These are phyloP conservation scores for Micractinium conductrix DNA, from an alignment of 139 green algal species.

Conservation along the genomic window DNA sequence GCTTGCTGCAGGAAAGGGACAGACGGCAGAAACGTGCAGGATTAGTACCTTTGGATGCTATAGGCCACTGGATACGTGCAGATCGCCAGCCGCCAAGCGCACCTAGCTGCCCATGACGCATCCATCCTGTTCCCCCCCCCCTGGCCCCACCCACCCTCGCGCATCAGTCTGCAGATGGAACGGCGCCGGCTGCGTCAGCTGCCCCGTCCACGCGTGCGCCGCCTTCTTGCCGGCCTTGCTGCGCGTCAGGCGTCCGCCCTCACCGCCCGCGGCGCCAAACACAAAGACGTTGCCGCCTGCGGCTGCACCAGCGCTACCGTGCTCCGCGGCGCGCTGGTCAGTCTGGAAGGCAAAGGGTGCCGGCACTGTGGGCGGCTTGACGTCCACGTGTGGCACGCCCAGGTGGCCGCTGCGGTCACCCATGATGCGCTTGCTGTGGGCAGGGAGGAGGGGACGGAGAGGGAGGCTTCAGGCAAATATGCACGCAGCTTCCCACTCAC, in stretches of 20 bases:
- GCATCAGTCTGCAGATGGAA: constrained; percentile 61
- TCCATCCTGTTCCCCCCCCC: too few relatives aligned
- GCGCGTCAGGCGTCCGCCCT: constrained; percentile 4
- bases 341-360: constrained; percentile 52
- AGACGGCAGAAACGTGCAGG: too few relatives aligned
- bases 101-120: too few relatives aligned
- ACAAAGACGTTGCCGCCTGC: constrained; percentile 25
- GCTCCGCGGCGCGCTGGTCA: constrained; percentile 46
- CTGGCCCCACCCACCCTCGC: background rate
- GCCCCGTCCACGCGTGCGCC: background rate
- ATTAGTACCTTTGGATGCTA: too few relatives aligned
- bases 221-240: constrained; percentile 27
- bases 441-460: background rate
- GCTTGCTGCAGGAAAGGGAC: too few relatives aligned
- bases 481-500: background rate
- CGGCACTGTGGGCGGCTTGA: constrained; percentile 48
- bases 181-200: constrained; percentile 58
- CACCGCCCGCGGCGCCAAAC: constrained; percentile 24
- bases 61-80: too few relatives aligned
- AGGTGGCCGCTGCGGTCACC: constrained; percentile 41
- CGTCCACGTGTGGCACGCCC: constrained; percentile 56
- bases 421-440: constrained; percentile 53
- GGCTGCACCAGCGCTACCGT: constrained; percentile 6
- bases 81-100: too few relatives aligned
- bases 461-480: background rate